Conservation (phyloP, 2,329 filamentous ascomycete genomes). For the Didymella lethalis region DNA sequence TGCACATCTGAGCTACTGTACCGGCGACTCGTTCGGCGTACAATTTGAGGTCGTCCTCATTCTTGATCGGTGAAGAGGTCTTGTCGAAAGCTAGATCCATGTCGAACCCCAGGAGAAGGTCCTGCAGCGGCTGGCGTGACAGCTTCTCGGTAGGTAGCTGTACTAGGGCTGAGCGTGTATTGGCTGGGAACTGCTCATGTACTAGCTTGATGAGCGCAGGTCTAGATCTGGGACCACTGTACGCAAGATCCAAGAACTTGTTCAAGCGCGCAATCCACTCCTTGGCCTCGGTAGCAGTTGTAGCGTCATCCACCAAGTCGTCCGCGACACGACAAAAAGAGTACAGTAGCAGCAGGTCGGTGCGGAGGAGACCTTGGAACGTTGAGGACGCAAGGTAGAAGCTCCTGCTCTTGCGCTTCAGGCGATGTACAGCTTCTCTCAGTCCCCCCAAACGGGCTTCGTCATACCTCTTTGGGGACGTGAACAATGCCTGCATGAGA, state of each 20-base stretch:
- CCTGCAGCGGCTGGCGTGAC: conserved; percentile 66
- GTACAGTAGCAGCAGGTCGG: conserved; percentile 74
- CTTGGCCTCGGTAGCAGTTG: conserved; percentile 60
- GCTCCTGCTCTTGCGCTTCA: conserved; percentile 72
- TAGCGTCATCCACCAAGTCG: conserved; percentile 73
- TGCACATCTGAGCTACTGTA: conserved; percentile 73
- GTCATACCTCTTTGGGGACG: conserved; percentile 62
- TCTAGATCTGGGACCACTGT: conserved; percentile 41
- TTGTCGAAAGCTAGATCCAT: conserved; percentile 68
- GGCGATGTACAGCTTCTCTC: conserved; percentile 64
- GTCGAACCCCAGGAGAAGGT: conserved; percentile 72
- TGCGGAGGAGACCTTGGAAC: conserved; percentile 72
- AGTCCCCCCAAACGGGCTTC: conserved; percentile 65
- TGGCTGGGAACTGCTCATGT: conserved; percentile 60
- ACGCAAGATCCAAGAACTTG: conserved; percentile 64
- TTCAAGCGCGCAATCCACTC: conserved; percentile 67
- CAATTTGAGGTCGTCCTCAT: conserved; percentile 65
- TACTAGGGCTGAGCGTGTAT: conserved; percentile 63
- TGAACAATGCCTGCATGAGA: conserved; percentile 62
- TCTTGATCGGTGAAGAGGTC: conserved; percentile 61
- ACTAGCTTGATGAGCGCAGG: conserved; percentile 47
- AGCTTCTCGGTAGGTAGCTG: conserved; percentile 67
- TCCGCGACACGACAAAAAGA: conserved; percentile 78
- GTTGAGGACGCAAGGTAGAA: conserved; percentile 76
- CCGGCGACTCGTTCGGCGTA: conserved; percentile 76